Evolutionary conservation across 352 stramenopile genomes (phyloP).

Genomic region (Phytophthora cryptogea): DNA sequence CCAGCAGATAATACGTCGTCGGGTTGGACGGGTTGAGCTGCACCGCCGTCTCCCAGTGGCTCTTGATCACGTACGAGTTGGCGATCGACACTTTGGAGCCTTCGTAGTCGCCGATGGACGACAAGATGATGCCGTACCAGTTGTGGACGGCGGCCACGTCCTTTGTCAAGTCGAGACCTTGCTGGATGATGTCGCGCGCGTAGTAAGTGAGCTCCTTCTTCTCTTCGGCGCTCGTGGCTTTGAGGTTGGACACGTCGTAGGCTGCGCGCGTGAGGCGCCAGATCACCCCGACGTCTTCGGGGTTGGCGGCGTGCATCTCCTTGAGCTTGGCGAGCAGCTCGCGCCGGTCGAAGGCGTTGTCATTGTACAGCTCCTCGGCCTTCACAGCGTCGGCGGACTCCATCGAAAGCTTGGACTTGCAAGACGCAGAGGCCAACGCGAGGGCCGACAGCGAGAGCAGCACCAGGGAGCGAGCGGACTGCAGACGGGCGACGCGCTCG

Average conservation of each 20-base stretch:
- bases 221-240: constrained; percentile 57
- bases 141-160: constrained; percentile 79
- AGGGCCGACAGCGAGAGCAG: constrained; percentile 32
- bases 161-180: constrained; percentile 51
- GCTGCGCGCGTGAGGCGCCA: constrained; percentile 68
- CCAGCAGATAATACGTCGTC: constrained; percentile 80
- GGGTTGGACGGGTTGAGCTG: constrained; percentile 74
- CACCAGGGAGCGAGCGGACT: constrained; percentile 11
- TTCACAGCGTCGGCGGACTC: constrained; percentile 68
- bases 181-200: constrained; percentile 62
- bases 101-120: constrained; percentile 85
- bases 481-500: constrained; percentile 13
- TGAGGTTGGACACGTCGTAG: constrained; percentile 69
- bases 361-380: constrained; percentile 84
- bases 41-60: constrained; percentile 78
- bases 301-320: constrained; percentile 55
- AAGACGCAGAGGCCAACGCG: constrained; percentile 24
- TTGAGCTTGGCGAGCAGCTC: constrained; percentile 70
- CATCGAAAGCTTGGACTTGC: constrained; percentile 35
- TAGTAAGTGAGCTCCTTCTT: constrained; percentile 82
- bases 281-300: constrained; percentile 60
- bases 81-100: constrained; percentile 83
- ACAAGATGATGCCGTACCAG: constrained; percentile 87
- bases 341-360: constrained; percentile 71
- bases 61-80: constrained; percentile 85